phyloP scores from a whole-genome alignment of 2,329 filamentous ascomycete species.

The Xylariaceae sp. region DNA sequence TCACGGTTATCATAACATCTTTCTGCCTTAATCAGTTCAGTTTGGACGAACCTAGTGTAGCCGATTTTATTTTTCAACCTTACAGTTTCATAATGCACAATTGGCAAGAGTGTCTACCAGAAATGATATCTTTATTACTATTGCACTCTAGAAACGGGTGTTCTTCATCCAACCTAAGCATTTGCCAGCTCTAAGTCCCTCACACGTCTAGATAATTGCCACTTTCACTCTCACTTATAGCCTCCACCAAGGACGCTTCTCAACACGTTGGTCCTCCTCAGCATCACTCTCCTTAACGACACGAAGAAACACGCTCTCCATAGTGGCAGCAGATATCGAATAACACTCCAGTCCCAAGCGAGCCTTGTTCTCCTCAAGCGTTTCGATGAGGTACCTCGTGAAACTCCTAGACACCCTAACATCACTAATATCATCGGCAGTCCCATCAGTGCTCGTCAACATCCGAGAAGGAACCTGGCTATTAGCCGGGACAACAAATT shows the following conservation, averaged over 20 bases:
- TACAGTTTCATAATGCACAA: too few relatives aligned
- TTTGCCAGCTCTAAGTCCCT: too few relatives aligned
- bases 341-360: constrained; percentile 61
- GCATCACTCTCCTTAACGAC: constrained; percentile 62
- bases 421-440: constrained; percentile 10
- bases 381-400: constrained; percentile 32
- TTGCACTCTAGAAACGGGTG: too few relatives aligned
- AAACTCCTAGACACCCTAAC: constrained; percentile 17
- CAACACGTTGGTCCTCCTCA: constrained; percentile 45
- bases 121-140: too few relatives aligned
- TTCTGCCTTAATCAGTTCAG: too few relatives aligned
- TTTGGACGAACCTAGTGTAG: too few relatives aligned
- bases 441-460: constrained; percentile 7
- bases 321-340: constrained; percentile 60
- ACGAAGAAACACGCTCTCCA: constrained; percentile 67
- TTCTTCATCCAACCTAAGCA: too few relatives aligned
- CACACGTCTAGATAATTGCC: too few relatives aligned
- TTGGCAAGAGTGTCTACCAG: too few relatives aligned
- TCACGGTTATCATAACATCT: too few relatives aligned
- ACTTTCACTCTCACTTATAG: constrained; percentile 7
- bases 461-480: constrained; percentile 19
- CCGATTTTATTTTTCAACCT: too few relatives aligned
- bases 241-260: constrained; percentile 20
- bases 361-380: constrained; percentile 55
- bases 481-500: constrained; percentile 55